Evolutionary conservation across 257 asterid genomes (phyloP).

Genomic region (Lycium barbarum): DNA sequence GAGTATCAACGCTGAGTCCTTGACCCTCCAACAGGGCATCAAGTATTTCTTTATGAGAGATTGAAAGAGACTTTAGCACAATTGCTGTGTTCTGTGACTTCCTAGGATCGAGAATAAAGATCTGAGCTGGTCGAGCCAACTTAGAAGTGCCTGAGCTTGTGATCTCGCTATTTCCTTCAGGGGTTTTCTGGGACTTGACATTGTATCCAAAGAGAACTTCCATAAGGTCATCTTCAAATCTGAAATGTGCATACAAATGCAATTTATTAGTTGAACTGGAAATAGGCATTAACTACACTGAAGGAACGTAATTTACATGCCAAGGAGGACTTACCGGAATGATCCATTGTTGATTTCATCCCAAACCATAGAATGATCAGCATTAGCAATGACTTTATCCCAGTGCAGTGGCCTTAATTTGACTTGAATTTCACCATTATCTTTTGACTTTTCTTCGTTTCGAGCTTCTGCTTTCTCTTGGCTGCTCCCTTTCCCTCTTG

Average conservation of each 20-base stretch:
- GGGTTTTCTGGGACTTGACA: constrained; percentile 44
- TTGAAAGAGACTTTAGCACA: constrained; percentile 66
- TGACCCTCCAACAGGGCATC: constrained; percentile 68
- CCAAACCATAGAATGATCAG: constrained; percentile 93
- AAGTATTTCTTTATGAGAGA: constrained; percentile 66
- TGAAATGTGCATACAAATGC: constrained; percentile 33
- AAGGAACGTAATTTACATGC: not conserved
- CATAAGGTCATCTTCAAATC: constrained; percentile 81
- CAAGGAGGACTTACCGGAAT: constrained; percentile 57
- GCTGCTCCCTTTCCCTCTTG: constrained; percentile 39
- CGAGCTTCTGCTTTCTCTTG: constrained; percentile 32
- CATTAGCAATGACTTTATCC: constrained; percentile 81
- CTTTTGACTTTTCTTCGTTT: constrained; percentile 32
- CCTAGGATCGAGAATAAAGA: constrained; percentile 72
- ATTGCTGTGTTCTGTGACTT: constrained; percentile 86
- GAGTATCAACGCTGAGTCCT: constrained; percentile 66
- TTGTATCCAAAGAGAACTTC: constrained; percentile 75
- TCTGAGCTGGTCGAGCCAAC: constrained; percentile 51
- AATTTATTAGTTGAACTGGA: not conserved
- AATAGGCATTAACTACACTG: not conserved
- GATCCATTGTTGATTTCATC: constrained; percentile 80
- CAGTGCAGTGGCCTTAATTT: constrained; percentile 86
- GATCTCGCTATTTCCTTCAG: constrained; percentile 36
- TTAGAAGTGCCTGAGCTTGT: constrained; percentile 38
- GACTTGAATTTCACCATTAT: constrained; percentile 40